Evolutionary conservation across 2,329 filamentous ascomycete species (phyloP), one percentile per base, ranked within the genome.

Genomic region (Escovopsis sp.): DNA sequence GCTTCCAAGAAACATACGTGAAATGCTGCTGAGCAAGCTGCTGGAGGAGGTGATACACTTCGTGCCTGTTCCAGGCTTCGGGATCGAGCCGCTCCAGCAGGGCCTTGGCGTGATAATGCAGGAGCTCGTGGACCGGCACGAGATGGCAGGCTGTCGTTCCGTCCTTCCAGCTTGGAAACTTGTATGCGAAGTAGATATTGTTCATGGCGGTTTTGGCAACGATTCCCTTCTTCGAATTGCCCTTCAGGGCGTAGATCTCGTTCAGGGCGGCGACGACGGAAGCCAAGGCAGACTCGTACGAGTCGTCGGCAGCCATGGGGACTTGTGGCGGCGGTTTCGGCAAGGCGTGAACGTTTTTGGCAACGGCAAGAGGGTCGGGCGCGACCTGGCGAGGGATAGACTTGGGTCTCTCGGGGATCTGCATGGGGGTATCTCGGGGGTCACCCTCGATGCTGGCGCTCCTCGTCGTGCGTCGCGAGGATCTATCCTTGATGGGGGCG

Each of bases 41-140:
- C 33, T 58, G 46, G 0, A 71, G 53, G 53, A 57, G 67, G 1
- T 43, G 11, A 30, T 56, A 60, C 24, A 64, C 53, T 0, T 53
- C 54, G 8, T 55, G 56, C 1, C 43, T 42, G 4, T 51, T 47
- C 50, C 62, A 69, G 15, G 55, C 58, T 5, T 48, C 48, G 5
- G 51, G 49, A 32, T 59, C 57, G 2, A 70, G 51, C 4, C 46
- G 47, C 2, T 52, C 41, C 1, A 67, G 47, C 6, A 75, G 55
- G 6, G 61, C 60, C 5, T 48, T 48, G 2, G 67, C 60, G 41
- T 68, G 66, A 45, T 68, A 72, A 11, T 63, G 57, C 2, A 69
- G 50, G 3, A 72, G 51, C 32, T 71, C 64, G 32, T 54, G 43
- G 3, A 60, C 54, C 3, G 59, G 60, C 9, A 72, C 59, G 37